Evolutionary conservation across 345 rosid species (phyloP), one percentile per base, ranked within the genome.

Genomic region (Anacardium occidentale): DNA sequence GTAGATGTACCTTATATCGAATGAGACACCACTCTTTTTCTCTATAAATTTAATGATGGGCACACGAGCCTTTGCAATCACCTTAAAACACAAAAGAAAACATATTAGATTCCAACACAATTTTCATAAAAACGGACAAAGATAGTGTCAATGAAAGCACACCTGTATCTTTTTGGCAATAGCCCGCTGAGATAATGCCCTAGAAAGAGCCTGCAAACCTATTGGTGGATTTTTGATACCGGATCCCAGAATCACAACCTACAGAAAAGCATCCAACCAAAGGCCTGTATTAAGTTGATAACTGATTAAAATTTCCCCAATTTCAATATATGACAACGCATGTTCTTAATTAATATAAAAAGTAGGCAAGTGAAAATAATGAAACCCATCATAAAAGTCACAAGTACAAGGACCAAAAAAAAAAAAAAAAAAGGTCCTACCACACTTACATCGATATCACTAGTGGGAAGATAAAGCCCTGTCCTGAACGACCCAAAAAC

Each of bases 21-120:
- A 95, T 13, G 98, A 58, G 66, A 95, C 78, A 59, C 85, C 84
- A 70, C 98, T 95, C 80, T 75, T 87, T 87, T 85, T 95, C 80
- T 95, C 98, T 15, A 92, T 82, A 72, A 95, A 95, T 81, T 95
- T 95, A 72, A 95, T 73, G 74, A 95, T 95, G 17, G 99, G 99
- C 58, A 95, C 96, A 34, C 99, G 96, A 37, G 99, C 99, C 77
- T 86, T 89, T 34, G 87, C 97, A 76, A 95, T 92, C 65, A 95
- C 98, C 98, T 92, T 77, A 72, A 61, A 76, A 55, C 68, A 11
- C 44, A 25, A 62, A 24, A 54, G 57, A 56, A 25, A 77, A 66
- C 52, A 18, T 57, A 55, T 69, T 58, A 70, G 64, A 68, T 55
- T 57, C 6, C 42, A 25, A 37, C 73, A 10, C 15, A 7, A 37